Percentiles rank a stretch among this genome's conserved stretches.
Conservation (phyloP, 441 rosid species). For the Gossypium schwendimanii region DNA sequence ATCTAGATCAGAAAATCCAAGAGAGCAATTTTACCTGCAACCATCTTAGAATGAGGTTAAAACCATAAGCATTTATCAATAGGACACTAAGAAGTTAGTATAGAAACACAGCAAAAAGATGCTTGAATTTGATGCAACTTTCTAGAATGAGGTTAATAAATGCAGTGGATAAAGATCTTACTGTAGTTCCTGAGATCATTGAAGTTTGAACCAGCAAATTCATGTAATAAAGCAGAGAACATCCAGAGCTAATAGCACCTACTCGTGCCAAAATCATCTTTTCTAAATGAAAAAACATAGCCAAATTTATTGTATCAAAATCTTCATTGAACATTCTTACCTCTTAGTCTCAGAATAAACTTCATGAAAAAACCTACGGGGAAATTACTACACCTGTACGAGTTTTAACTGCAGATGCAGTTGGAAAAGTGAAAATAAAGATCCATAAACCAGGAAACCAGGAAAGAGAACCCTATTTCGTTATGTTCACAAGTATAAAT, state of each 20-base stretch:
- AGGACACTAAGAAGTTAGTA: background rate
- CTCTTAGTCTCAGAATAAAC: slow-evolving; percentile 6
- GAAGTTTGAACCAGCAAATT: slow-evolving; percentile 12
- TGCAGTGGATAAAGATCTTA: slow-evolving; percentile 6
- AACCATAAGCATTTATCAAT: background rate
- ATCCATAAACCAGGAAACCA: background rate
- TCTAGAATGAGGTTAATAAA: background rate
- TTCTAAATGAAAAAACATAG: background rate
- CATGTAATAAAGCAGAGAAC: slow-evolving; percentile 6
- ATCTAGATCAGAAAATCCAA: background rate
- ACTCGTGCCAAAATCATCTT: background rate
- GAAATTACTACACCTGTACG: slow-evolving; percentile 5
- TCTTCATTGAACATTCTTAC: background rate
- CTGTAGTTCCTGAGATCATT: background rate
- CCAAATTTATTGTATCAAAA: background rate
- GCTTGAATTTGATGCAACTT: background rate
- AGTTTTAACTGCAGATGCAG: slow-evolving; percentile 11
- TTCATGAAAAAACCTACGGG: background rate
- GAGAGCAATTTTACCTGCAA: slow-evolving; percentile 5
- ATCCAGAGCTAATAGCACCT: background rate
- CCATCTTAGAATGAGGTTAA: background rate
- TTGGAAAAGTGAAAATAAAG: slow-evolving; percentile 8
- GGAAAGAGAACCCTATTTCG: background rate
- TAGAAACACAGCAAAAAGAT: background rate
- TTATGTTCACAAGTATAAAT: background rate